Evolutionary conservation across 1,284 basidiomycete species (phyloP), one percentile per base, ranked within the genome.

Genomic region (Microbotryum silenes-acaulis): DNA sequence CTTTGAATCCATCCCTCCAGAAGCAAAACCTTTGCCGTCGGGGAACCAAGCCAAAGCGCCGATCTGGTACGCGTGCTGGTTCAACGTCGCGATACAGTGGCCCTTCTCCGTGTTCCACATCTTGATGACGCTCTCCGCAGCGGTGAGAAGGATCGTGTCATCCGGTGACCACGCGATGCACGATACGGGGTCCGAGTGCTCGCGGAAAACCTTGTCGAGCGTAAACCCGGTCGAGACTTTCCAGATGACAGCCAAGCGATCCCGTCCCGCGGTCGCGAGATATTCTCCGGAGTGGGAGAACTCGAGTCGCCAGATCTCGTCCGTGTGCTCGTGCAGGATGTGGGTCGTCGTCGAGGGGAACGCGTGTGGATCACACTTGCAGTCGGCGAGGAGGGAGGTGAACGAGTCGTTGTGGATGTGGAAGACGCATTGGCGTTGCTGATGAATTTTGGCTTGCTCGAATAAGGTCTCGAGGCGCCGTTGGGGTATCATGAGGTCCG

Each of bases 221-320:
- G 78, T 77, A 78, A 85, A 88, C 57, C 84, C 83, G 60, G 83
- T 77, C 70, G 80, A 46, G n/a, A 91, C 80, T 57, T 81, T 81
- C 93, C 93, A 98, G 57, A 97, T 87, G 65, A 96, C 88, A 9
- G 89, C 91, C 3, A 81, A 81, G 77, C 83, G 84, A 75, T 97
- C 93, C 73, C 83, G 88, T 62, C 93, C 88, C 44, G 87, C 89
- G 65, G 86, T 92, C 18, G 93, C 96, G 45, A 98, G 80, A 71
- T 82, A 85, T 53, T 77, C 77, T 5, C 96, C 94, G 73, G 87
- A 85, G 71, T 91, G 89, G 74, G 91, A 96, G 89, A 93, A 98
- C 73, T 87, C 87, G 64, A 97, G 77, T 71, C 88, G 85, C 93
- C 94, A 98, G 16, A 98, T 91, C 75, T 98, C 91, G 73, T 97